Evolutionary conservation across 805 yeast species (phyloP), one percentile per base, ranked within the genome.

Genomic region (Kuraishia piskuri): DNA sequence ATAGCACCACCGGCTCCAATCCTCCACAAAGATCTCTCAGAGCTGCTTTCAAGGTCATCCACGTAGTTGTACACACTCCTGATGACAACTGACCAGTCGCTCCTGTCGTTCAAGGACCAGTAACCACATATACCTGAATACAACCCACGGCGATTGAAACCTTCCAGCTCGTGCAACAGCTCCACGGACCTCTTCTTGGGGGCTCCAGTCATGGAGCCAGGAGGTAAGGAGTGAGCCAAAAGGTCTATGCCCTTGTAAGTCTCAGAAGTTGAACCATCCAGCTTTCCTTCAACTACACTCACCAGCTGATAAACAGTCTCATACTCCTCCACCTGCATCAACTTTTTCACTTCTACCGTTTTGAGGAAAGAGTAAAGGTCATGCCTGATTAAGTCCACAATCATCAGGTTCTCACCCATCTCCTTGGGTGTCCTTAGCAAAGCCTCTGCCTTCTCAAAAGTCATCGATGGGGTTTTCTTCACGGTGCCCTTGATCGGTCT

Each of bases 141-240:
- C 1, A 92, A 68, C 0, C 98, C 98, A 61, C 85, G 68, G 61
- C 98, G 77, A 40, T 78, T 66, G 17, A 69, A 76, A 10, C 67
- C 59, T 60, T 86, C 94, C 5, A 86, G 66, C 0, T 65, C 63
- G 56, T 84, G 87, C 25, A 94, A 72, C 3, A 95, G 66, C 66
- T 92, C 94, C 5, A 94, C 96, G 0, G 97, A 89, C 55, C 96
- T 77, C 60, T 85, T 87, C 70, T 94, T 94, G 2, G 99, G 99
- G 0, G 99, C 99, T 2, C 99, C 99, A 0, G 99, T 94, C 99
- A 94, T 94, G 0, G 98, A 92, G 0, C 99, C 99, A 0, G 99
- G 97, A 2, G 99, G 99, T 37, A 95, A 71, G 0, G 96, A 82
- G 55, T 81, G 81, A 21, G 82, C 78, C 12, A 94, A 74, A 2